Base-by-base conservation (phyloP, 140 eudicot genomes). In the Anethum foeniculum region DNA sequence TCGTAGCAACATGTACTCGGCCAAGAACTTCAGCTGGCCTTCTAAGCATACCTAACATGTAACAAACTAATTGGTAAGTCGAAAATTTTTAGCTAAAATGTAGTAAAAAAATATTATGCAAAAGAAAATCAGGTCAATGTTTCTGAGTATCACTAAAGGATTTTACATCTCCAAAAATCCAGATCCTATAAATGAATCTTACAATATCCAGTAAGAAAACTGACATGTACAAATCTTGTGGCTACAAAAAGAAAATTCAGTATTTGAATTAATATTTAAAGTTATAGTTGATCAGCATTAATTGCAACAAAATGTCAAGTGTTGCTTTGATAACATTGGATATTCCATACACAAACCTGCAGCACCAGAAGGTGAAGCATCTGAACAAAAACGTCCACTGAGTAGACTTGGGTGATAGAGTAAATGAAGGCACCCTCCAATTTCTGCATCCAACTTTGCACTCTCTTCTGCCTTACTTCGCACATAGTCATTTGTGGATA, bases 1-100 rank as follows among this genome's bases (percentile, higher is more conserved):
- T 90, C 78, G 86, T 89, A 80, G 99, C 98, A 80, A 96, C 99
- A 79, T 91, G 93, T 43, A 96, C 99, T 83, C 93, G 99, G 80
- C 99, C 99, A 71, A 96, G 96, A 80, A 96, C 97, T 85, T 96
- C 99, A 67, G 99, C 99, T 32, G 99, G 99, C 83, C 97, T 86
- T 83, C 99, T 86, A 15, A 92, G 91, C 87, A 84, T 85, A 75
- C 99, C 99, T 96, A 90, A 86, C 82, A 82, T 72, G 69, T 60
- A 44, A 15, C 78, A 43, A 71, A 74, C 52, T 65, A 81, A 60
- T 18, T 9, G 30, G 32, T 83, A 48, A 83, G 78, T 76, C 36
- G 71, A 54, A 21, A 54, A 18, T 16, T 4, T 0, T 15, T 51
- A 38, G 56, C 60, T 13, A 39, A 41, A 39, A 25, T 30, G 74